Evolutionary conservation across 148 eudicot species (phyloP).

Genomic region (Tetragonia tetragonoides): DNA sequence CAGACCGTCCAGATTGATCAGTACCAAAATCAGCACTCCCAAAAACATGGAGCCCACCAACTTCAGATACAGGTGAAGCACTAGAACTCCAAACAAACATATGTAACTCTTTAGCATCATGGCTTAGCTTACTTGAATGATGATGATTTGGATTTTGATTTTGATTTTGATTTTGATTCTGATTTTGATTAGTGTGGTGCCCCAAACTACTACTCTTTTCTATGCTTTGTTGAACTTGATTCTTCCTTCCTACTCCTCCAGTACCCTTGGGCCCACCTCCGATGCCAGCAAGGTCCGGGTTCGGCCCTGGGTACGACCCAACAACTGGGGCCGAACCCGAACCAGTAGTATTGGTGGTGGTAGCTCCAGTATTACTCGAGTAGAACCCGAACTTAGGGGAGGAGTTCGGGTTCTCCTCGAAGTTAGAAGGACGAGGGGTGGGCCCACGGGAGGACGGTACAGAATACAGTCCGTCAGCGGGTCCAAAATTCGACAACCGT

Average conservation of each 20-base stretch:
- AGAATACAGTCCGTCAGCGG: slow-evolving; percentile 59
- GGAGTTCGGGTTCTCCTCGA: slow-evolving; percentile 57
- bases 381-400: slow-evolving; percentile 70
- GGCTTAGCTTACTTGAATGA: slow-evolving; percentile 34
- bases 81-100: slow-evolving; percentile 97
- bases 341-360: neutral
- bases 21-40: slow-evolving; percentile 61
- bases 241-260: slow-evolving; percentile 32
- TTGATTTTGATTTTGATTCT: neutral
- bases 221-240: slow-evolving; percentile 22
- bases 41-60: slow-evolving; percentile 77
- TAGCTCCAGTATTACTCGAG: slow-evolving; percentile 14
- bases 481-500: slow-evolving; percentile 67
- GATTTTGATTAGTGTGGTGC: neutral
- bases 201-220: neutral
- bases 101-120: slow-evolving; percentile 86
- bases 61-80: slow-evolving; percentile 84
- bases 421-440: slow-evolving; percentile 76
- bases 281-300: slow-evolving; percentile 50
- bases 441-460: slow-evolving; percentile 79
- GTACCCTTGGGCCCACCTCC: slow-evolving; percentile 23
- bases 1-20: slow-evolving; percentile 77
- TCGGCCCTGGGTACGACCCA: slow-evolving; percentile 71
- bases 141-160: neutral
- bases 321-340: slow-evolving; percentile 18